Base-by-base conservation (phyloP, 495 filamentous ascomycete species). In the Acidomyces sp. region DNA sequence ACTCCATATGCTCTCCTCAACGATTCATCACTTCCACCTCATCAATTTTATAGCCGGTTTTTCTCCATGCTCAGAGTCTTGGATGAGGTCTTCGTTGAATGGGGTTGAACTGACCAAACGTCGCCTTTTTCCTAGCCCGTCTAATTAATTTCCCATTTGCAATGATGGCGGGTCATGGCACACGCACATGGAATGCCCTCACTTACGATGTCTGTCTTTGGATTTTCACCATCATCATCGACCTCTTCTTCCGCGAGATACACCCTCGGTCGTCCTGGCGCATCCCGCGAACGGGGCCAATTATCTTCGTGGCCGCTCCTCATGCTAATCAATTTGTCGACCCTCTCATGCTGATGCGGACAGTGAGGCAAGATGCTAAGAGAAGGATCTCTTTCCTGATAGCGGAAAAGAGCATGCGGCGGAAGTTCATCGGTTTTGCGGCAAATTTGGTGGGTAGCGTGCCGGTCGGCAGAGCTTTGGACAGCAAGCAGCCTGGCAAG, bases 291-390 rank as follows among this genome's bases (percentile, higher is more conserved):
- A 70, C 72, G 47, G 90, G 85, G 1, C 87, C 90, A 0, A 72
- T 97, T 39, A 85, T 97, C 28, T 88, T 97, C 55, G 90, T 97
- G 45, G 88, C 86, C n/a, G 90, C 92, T 15, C 90, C 90, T 46
- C 90, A 97, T 70, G 92, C 90, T 33, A 97, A 97, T 58, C 90
- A 97, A 77, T 99, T 99, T 51, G 85, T 96, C 50, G 90, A 99
- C 53, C 87, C 86, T 25, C 70, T 99, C 23, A 82, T 96, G 42
- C 70, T 99, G 18, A 90, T 92, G 74, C 84, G 87, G 34, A 80
- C 82, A 4, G 71, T 96, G 16, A 77, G 81, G 41, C 77, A 70
- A 43, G 86, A 94, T 65, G 79, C 83, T 34, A 76, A 82, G 35
- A 82, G 90, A 39, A 82, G 90, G 12, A 83, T 93, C 43, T 78